These are phyloP conservation scores for Clohesyomyces aquaticus DNA, from an alignment of 495 filamentous ascomycete genomes.

Conservation along the genomic window DNA sequence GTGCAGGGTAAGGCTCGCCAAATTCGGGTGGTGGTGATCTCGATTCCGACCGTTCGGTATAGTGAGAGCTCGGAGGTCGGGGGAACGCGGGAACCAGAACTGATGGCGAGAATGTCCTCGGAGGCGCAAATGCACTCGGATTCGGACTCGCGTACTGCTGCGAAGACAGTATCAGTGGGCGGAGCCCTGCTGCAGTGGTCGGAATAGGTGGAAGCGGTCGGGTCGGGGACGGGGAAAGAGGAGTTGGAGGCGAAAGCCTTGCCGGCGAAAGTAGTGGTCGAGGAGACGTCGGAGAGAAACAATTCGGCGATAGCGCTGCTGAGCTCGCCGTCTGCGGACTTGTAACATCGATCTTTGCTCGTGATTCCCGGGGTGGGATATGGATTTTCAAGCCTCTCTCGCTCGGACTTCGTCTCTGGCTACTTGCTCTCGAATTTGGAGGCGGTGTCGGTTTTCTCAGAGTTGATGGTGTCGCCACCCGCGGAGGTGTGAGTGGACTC, in stretches of 20 bases:
- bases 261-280: constrained; percentile 28
- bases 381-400: constrained; percentile 20
- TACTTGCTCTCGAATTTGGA: constrained; percentile 2
- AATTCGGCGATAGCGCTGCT: constrained; percentile 23
- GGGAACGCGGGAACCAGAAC: neutral
- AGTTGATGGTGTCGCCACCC: neutral
- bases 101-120: neutral
- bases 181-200: neutral
- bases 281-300: constrained; percentile 28
- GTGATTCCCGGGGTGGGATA: constrained; percentile 17
- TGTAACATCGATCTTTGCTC: neutral
- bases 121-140: neutral
- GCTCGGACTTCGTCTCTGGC: constrained; percentile 17
- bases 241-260: neutral
- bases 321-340: constrained; percentile 33
- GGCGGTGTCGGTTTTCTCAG: neutral
- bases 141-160: neutral
- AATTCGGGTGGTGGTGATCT: too few relatives aligned
- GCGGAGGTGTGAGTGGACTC: constrained; percentile 28
- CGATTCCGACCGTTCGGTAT: neutral
- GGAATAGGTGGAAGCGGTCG: constrained; percentile 5
- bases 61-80: constrained; percentile 3
- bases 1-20: neutral
- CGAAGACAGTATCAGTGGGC: neutral
- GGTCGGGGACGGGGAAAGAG: constrained; percentile 4